Percentiles rank a stretch among this genome's conserved stretches.
phyloP scores from a whole-genome alignment of 768 basidiomycete genomes.

The Rhodosporidiobolus sp. region DNA sequence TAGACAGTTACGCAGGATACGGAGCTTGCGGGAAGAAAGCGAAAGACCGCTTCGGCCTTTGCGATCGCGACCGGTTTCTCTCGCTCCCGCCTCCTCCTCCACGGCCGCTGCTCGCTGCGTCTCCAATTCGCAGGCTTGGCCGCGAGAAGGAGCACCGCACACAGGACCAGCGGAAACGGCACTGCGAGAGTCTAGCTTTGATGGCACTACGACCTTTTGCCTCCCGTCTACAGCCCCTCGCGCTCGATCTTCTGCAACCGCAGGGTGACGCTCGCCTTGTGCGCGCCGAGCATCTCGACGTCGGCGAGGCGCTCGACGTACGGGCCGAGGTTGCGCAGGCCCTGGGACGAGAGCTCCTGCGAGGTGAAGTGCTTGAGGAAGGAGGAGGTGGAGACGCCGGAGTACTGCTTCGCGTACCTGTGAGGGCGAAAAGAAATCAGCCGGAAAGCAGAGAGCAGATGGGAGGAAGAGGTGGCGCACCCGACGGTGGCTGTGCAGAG shows the following conservation, averaged over 20 bases:
- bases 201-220: no score
- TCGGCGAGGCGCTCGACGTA: slow-evolving; percentile 80
- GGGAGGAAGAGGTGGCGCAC: neutral
- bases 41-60: no score
- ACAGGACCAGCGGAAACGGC: no score
- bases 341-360: slow-evolving; percentile 79
- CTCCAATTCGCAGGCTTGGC: no score
- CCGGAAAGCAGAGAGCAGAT: neutral
- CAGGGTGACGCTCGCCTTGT: slow-evolving; percentile 81
- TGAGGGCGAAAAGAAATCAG: slow-evolving; percentile 46
- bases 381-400: slow-evolving; percentile 91
- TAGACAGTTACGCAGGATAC: no score
- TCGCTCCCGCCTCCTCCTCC: no score
- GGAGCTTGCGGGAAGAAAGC: no score
- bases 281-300: slow-evolving; percentile 89
- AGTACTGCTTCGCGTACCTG: slow-evolving; percentile 94
- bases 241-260: slow-evolving; percentile 30
- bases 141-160: no score
- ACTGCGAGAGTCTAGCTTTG: no score
- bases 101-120: no score
- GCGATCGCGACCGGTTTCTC: no score
- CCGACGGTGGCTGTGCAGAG: slow-evolving; percentile 21
- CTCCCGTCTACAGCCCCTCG: slow-evolving; percentile 36
- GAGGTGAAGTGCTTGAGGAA: slow-evolving; percentile 99
- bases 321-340: slow-evolving; percentile 76